A percentile compares a stretch with the other conserved stretches of the same genome.
These are phyloP conservation scores for Dittrichia graveolens DNA, from an alignment of 129 eudicot species.

Conservation along the genomic window DNA sequence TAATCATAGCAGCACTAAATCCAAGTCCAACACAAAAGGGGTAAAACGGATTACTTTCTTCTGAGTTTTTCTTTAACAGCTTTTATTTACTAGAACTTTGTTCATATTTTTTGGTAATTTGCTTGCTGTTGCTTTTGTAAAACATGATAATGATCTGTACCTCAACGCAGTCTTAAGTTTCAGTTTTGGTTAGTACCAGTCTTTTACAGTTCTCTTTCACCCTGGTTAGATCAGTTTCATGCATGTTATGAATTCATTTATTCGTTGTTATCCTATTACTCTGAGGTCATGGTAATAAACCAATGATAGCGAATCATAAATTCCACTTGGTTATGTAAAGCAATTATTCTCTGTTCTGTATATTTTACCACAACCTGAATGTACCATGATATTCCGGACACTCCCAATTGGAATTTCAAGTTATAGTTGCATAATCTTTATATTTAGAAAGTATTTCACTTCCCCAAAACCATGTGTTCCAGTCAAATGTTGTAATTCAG, in stretches of 20 bases:
- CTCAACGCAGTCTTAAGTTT: neutral
- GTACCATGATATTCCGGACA: no score
- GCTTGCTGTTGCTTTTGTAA: neutral
- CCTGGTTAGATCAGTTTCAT: neutral
- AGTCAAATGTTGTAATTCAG: neutral
- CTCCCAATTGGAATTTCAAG: no score
- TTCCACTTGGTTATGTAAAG: neutral
- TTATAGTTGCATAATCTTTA: neutral
- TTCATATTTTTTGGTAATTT: neutral
- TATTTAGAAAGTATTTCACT: neutral
- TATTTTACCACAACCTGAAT: neutral
- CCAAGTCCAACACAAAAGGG: conserved; percentile 81
- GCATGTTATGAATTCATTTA: neutral
- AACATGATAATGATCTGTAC: conserved; percentile 8
- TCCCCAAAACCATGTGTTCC: neutral
- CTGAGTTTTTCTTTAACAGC: neutral
- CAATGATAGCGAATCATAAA: neutral
- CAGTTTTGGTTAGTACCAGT: conserved; percentile 10
- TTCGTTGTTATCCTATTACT: neutral
- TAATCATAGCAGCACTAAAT: conserved; percentile 63
- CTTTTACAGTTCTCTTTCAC: neutral
- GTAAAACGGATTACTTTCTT: conserved; percentile 40
- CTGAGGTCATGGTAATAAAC: neutral
- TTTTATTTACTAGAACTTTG: neutral
- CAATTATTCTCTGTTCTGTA: neutral